phyloP scores from a whole-genome alignment of 139 green algal genomes.

The Pycnococcus provasolii region DNA sequence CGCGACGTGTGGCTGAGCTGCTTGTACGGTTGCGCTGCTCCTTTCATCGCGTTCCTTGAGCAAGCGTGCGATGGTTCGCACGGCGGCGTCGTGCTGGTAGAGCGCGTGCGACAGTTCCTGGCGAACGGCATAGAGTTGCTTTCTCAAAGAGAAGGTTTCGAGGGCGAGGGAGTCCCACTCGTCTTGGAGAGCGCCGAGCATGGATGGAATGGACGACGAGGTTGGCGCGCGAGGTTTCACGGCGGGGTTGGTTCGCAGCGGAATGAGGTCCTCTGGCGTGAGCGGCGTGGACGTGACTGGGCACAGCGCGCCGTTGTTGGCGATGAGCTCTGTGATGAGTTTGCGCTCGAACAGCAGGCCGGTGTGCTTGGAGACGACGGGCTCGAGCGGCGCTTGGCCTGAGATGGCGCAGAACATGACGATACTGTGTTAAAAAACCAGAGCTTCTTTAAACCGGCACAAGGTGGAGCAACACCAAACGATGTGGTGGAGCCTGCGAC shows the following conservation, averaged over 20 bases:
- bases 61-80: slow-evolving; percentile 73
- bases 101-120: slow-evolving; percentile 84
- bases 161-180: slow-evolving; percentile 93
- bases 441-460: too few species aligned
- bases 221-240: not conserved
- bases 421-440: too few species aligned
- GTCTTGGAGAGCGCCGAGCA: slow-evolving; percentile 11
- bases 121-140: slow-evolving; percentile 53
- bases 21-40: slow-evolving; percentile 23
- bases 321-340: slow-evolving; percentile 74
- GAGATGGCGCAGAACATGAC: slow-evolving; percentile 49
- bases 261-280: slow-evolving; percentile 66
- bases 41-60: slow-evolving; percentile 69
- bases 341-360: slow-evolving; percentile 79
- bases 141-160: slow-evolving; percentile 64
- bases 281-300: slow-evolving; percentile 68
- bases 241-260: slow-evolving; percentile 41
- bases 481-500: too few species aligned
- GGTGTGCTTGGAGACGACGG: slow-evolving; percentile 67
- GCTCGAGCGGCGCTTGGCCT: slow-evolving; percentile 71
- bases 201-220: not conserved
- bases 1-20: not conserved
- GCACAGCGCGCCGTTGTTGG: slow-evolving; percentile 31
- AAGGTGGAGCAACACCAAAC: too few species aligned
- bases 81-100: slow-evolving; percentile 92